Conservation (phyloP, 352 stramenopile species). For the Pythium phragmiticola region DNA sequence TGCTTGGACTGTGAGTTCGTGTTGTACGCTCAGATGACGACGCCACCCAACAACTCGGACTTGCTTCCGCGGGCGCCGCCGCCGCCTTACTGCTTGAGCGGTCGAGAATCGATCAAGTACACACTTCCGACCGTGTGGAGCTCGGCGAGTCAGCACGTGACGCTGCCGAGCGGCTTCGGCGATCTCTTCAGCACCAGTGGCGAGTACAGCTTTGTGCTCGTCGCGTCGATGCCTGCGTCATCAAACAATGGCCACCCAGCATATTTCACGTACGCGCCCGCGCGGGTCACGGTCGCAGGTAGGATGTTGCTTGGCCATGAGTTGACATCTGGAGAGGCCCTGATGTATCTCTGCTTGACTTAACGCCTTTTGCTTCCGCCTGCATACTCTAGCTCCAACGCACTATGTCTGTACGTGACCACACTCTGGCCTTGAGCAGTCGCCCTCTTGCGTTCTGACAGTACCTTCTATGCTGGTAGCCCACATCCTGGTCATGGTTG, state of each 20-base stretch:
- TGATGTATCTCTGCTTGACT: neutral
- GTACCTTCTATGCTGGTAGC: constrained; percentile 13
- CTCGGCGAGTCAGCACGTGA: constrained; percentile 9
- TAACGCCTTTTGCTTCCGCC: neutral
- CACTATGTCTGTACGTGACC: constrained; percentile 14
- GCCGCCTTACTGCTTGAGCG: constrained; percentile 30
- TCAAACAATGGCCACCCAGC: constrained; percentile 31
- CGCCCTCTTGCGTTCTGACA: neutral
- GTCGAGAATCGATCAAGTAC: constrained; percentile 23
- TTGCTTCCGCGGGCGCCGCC: neutral
- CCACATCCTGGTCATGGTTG: constrained; percentile 28
- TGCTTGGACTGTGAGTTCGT: constrained; percentile 34
- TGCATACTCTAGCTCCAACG: constrained; percentile 14
- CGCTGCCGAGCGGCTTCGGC: constrained; percentile 27
- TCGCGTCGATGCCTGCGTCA: constrained; percentile 28
- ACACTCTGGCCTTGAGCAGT: neutral
- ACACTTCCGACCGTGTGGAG: constrained; percentile 14
- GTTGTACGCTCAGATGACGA: constrained; percentile 28
- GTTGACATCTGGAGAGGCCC: neutral
- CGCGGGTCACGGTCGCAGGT: constrained; percentile 29
- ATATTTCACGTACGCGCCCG: constrained; percentile 31
- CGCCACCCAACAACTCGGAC: constrained; percentile 14
- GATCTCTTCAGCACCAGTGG: constrained; percentile 32
- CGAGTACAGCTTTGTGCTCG: constrained; percentile 34
- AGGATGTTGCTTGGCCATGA: neutral